These are phyloP conservation scores for Vaccinium vitisidaea DNA, from an alignment of 148 eudicot species.

Conservation along the genomic window DNA sequence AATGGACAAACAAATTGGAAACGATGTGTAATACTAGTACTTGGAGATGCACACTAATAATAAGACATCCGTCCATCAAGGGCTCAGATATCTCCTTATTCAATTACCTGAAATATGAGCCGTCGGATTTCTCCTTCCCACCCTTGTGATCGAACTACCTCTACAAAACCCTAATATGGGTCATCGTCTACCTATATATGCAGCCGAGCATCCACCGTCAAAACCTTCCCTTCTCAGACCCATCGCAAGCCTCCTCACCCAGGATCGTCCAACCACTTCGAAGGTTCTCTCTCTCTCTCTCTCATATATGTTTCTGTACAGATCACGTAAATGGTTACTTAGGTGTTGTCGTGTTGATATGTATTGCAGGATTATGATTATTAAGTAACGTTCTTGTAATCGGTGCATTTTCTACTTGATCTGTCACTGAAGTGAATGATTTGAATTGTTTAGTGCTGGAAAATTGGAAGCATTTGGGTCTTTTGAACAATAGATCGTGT, in stretches of 20 bases:
- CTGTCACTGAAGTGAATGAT: neutral
- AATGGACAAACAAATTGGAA: too few relatives aligned
- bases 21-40: too few relatives aligned
- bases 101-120: neutral
- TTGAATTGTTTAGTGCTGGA: neutral
- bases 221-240: neutral
- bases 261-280: neutral
- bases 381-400: neutral
- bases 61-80: neutral
- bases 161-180: conserved; percentile 9
- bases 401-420: neutral
- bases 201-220: neutral
- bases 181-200: neutral
- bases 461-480: neutral
- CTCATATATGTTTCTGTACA: neutral
- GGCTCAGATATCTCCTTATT: neutral
- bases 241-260: neutral
- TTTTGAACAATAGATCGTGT: neutral
- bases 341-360: too few relatives aligned
- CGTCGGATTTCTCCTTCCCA: neutral
- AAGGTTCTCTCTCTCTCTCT: conserved; percentile 11
- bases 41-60: too few relatives aligned
- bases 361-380: neutral
- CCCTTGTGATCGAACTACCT: neutral
- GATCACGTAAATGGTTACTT: neutral